Conservation (phyloP, 1,284 basidiomycete species). For the Singerocomus rubriflavus region DNA sequence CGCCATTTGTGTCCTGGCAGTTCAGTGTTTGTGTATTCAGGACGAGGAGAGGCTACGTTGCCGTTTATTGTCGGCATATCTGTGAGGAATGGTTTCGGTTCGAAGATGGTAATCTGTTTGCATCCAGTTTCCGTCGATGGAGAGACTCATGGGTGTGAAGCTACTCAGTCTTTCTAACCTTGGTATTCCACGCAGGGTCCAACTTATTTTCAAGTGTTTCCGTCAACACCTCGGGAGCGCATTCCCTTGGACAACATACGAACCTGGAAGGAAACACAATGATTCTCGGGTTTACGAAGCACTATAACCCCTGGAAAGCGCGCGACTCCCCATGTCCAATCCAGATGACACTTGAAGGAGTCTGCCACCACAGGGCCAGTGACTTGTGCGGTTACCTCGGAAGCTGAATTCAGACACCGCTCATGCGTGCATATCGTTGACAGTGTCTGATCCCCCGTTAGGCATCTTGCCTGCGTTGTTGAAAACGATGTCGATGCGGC, state of each 20-base stretch:
- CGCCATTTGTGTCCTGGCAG: slow-evolving; percentile 12
- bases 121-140: neutral
- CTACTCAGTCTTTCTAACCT: slow-evolving; percentile 13
- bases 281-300: slow-evolving; percentile 21
- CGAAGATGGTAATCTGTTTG: slow-evolving; percentile 24
- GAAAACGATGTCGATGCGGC: no score
- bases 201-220: slow-evolving; percentile 25
- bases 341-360: no score
- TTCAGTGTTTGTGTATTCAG: slow-evolving; percentile 20
- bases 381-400: no score
- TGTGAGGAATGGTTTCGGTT: slow-evolving; percentile 26
- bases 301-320: slow-evolving; percentile 21
- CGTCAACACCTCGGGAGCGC: slow-evolving; percentile 26
- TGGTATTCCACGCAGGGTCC: slow-evolving; percentile 33
- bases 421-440: no score
- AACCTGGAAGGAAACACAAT: neutral
- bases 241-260: slow-evolving; percentile 17
- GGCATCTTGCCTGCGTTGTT: no score
- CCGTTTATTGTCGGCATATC: neutral
- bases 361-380: no score
- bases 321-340: slow-evolving; percentile 10
- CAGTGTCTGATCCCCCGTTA: no score
- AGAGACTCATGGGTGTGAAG: neutral
- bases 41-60: slow-evolving; percentile 5
- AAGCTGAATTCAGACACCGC: no score